A percentile compares a stretch with the other conserved stretches of the same genome.
phyloP scores from a whole-genome alignment of 768 basidiomycete genomes.

The Xerocomus spinulosus region DNA sequence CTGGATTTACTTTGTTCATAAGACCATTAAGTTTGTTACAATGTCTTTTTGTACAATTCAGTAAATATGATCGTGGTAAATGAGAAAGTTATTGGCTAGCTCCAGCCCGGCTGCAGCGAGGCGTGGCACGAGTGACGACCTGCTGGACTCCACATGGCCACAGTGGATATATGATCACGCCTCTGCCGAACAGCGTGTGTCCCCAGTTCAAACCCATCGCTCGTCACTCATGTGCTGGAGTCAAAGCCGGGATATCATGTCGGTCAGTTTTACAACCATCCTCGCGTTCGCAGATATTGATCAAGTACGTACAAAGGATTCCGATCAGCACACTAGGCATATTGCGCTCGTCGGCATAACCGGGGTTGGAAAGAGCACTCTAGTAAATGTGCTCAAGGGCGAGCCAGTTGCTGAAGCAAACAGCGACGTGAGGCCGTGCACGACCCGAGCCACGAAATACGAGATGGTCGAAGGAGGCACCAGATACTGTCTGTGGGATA shows the following conservation, averaged over 20 bases:
- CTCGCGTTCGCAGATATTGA: neutral
- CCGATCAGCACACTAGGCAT: conserved; percentile 3
- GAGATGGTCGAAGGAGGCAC: conserved; percentile 3
- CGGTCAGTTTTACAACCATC: conserved; percentile 9
- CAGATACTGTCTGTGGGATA: conserved; percentile 21
- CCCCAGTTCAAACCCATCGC: neutral
- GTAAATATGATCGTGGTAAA: neutral
- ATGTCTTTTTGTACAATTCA: too few relatives aligned
- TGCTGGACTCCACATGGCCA: conserved; percentile 17
- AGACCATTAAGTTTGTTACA: too few relatives aligned
- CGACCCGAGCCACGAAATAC: conserved; percentile 3
- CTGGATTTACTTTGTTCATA: neutral
- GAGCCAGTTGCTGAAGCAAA: conserved; percentile 7
- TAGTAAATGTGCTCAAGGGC: conserved; percentile 25
- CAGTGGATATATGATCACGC: conserved; percentile 1
- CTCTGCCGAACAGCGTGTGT: too few relatives aligned
- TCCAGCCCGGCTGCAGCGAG: neutral
- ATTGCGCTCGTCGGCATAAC: conserved; percentile 22
- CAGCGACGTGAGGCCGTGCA: conserved; percentile 22
- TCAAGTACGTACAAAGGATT: conserved; percentile 1
- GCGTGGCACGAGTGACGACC: conserved; percentile 10
- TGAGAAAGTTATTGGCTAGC: neutral
- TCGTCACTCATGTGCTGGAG: conserved; percentile 1
- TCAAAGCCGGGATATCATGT: conserved; percentile 8
- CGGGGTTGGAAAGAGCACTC: conserved; percentile 26